Base-by-base conservation (phyloP, 208 protist species). In the Leptomonas pyrrhocoris region DNA sequence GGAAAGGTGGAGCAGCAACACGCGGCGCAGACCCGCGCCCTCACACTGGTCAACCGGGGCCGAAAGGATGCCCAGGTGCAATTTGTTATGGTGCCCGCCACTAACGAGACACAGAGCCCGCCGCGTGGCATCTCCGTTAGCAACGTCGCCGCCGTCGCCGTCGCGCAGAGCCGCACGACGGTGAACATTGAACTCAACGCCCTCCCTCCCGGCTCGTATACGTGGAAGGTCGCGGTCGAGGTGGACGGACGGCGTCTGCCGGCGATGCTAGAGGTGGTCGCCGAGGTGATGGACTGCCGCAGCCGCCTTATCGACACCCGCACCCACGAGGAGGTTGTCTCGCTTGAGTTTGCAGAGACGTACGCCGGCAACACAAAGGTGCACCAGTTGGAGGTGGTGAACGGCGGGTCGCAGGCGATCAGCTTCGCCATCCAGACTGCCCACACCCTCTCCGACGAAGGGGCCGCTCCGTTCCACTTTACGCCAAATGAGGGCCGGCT, bases 351-450 rank as follows among this genome's bases (percentile, higher is more conserved):
- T 27, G 60, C 60, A 15, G 88, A 83, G 46, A 84, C 86, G 28
- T 96, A 90, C 73, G 81, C 70, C n/a, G 92, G 92, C 1, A 77
- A 83, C 28, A 74, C 68, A 38, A 68, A 81, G 42, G 62, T 28
- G 19, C 80, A 87, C 40, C 72, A 77, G 43, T 63, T 94, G 23
- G 68, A 80, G 63, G 79, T 97, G 18, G 56, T 79, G 55, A 97
- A 95, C 64, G 81, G 85, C 46, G 90, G 89, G 49, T 84, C 83
- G 38, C 81, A 88, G 54, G 73, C 72, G 36, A 85, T 90, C 68
- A 94, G 89, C 76, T 97, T 94, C 50, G 86, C 89, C n/a, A 88
- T 97, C 59, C 85, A 90, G 50, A 45, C 81, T 19, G 73, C 83
- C 15, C 87, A 88, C 57, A 85, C 90, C 50, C 19, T 65, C 38